Base-by-base conservation (phyloP, 2,329 filamentous ascomycete genomes). In the Atkinsonella hypoxylon region DNA sequence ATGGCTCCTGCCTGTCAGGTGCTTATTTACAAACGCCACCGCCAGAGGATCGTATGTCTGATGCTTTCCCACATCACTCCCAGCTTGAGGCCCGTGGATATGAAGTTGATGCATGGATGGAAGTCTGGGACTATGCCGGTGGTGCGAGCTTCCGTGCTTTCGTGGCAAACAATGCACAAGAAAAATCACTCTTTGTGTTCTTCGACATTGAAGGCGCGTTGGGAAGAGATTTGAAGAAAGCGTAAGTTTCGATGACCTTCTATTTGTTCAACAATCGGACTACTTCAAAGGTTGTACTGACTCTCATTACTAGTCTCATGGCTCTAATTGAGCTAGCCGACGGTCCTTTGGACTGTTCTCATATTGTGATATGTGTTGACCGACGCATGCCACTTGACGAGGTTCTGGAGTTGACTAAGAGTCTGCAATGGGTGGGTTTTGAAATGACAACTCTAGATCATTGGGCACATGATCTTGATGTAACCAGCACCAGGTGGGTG, bases 351-450 rank as follows among this genome's bases (percentile, higher is more conserved):
- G 80, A 75, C 59, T 95, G 89, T 69, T 77, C 79, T 50, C 80
- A 85, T 62, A 79, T 95, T 55, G 81, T 94, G 55, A 81, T 89
- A 60, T 90, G 87, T 67, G 76, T 95, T 55, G 88, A 91, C 65
- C 85, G 89, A 56, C 73, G 74, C 44, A 79, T 84, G 55, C 75
- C 79, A 39, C 68, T 75, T 26, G 70, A 77, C 53, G 81, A 87
- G 55, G 73, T 78, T 52, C 79, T 83, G 58, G 74, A 82, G 52
- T 73, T 91, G 58, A 81, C 85, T 61, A 88, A 85, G 66, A 90
- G 89, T 61, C 78, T 96, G 48, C 87, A 89, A 65, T 96, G 90
- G 90, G 90, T 94, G 56, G 90, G 90, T 50, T 95, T 95, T 63
- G 86, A 87, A 63, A 77, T 91, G 57, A 82, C 81, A 47, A 91